Evolutionary conservation across 2,329 filamentous ascomycete species (phyloP), one percentile per base, ranked within the genome.

Genomic region (Coniochaeta ligniaria): DNA sequence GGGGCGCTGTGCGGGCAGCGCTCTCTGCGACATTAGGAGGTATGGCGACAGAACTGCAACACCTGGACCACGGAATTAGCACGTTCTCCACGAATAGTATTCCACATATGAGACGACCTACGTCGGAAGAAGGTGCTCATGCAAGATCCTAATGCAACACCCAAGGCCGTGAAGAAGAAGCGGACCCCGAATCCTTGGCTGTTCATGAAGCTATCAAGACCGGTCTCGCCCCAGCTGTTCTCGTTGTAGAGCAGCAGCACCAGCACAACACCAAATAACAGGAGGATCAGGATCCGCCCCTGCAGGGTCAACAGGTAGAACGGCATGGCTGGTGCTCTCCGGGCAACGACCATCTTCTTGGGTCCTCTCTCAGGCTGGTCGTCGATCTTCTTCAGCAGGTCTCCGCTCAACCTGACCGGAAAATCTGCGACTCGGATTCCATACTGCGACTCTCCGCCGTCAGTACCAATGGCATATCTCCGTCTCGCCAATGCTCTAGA

Each of bases 121-220:
- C 60, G 26, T 14, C 24, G 41, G 28, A 61, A 61, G 12, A 61
- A 59, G 6, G 36, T 35, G 17, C 33, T 54, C 57, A 58, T 59
- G 33, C 33, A 45, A n/a, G 59, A 56, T 31, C 56, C 57, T 14
- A 59, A 55, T 16, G 45, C n/a, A 28, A 59, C 41, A 9, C 60
- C 60, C 9, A 61, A 24, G 6, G 57, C 57, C 6, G 60, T 24
- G 35, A 61, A 59, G 57, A 61, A 22, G 16, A 59, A 61, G 12
- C 57, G 50, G 14, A 58, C 45, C 6, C 57, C 60, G n/a, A 61
- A 57, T 7, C 50, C 57, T 14, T 57, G 33, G 38, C 20, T 35
- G 31, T 47, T 38, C 36, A 60, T 59, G 45, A 59, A 59, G 14
- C 14, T 6, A 24, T 54, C 45, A 31, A 59, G 54, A 45, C 28